Percentiles rank a stretch among this genome's conserved stretches.
phyloP scores from a whole-genome alignment of 805 yeast genomes.

The Candida patagonica region DNA sequence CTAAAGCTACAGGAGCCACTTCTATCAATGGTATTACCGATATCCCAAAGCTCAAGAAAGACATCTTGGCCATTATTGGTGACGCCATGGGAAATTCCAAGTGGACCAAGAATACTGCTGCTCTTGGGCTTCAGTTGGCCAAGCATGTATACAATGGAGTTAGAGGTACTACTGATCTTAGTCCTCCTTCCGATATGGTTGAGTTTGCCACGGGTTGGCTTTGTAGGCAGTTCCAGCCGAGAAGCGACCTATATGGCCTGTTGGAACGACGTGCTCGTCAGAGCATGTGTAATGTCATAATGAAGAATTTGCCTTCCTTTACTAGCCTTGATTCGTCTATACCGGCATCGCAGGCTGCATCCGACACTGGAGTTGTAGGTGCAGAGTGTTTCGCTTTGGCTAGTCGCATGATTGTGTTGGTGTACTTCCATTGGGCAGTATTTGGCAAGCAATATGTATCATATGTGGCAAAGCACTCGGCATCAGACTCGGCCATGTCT shows the following conservation, averaged over 20 bases:
- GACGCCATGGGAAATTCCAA: slow-evolving; percentile 82
- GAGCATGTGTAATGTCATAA: slow-evolving; percentile 10
- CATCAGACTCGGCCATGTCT: too few relatives aligned
- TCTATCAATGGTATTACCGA: too few relatives aligned
- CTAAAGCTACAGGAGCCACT: slow-evolving; percentile 24
- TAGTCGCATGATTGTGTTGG: slow-evolving; percentile 53
- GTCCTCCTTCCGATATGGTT: slow-evolving; percentile 35
- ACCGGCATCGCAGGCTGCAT: slow-evolving; percentile 10
- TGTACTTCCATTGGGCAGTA: slow-evolving; percentile 75
- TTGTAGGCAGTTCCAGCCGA: slow-evolving; percentile 77
- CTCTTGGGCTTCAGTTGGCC: slow-evolving; percentile 60
- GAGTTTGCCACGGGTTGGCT: slow-evolving; percentile 72
- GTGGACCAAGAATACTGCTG: slow-evolving; percentile 77
- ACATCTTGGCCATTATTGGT: slow-evolving; percentile 67
- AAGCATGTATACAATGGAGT: slow-evolving; percentile 24
- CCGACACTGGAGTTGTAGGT: slow-evolving; percentile 5
- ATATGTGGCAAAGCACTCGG: slow-evolving; percentile 4
- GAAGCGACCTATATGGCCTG: slow-evolving; percentile 63
- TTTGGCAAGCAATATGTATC: slow-evolving; percentile 59
- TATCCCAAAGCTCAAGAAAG: slow-evolving; percentile 49
- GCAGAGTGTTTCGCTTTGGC: slow-evolving; percentile 48
- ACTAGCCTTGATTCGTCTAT: slow-evolving; percentile 12
- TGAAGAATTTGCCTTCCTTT: slow-evolving; percentile 11
- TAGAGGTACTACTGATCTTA: slow-evolving; percentile 3
- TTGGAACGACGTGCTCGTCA: slow-evolving; percentile 47